Evolutionary conservation across 495 filamentous ascomycete species (phyloP).

Genomic region (Patellaria atrata): DNA sequence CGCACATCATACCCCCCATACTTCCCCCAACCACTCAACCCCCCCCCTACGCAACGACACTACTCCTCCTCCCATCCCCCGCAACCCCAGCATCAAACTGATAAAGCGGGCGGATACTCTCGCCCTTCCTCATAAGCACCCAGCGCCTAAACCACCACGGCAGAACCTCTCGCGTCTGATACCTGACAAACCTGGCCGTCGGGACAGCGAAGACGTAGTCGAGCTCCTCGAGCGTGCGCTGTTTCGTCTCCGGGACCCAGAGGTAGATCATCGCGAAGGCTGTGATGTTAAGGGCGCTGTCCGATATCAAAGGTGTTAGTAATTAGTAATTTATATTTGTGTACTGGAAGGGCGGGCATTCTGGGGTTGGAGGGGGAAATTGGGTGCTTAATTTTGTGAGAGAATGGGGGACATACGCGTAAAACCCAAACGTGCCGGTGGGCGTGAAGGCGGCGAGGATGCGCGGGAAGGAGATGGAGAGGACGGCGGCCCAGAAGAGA

Average conservation of each 20-base stretch:
- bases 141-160: conserved; percentile 21
- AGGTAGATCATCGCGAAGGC: conserved; percentile 55
- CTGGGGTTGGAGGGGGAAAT: too few relatives aligned
- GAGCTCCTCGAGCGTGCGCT: conserved; percentile 59
- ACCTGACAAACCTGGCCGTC: conserved; percentile 24
- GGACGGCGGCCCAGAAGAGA: conserved; percentile 49
- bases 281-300: conserved; percentile 45
- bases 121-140: conserved; percentile 6
- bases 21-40: too few relatives aligned
- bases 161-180: conserved; percentile 22
- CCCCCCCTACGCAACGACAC: too few relatives aligned
- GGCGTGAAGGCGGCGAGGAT: conserved; percentile 31
- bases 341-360: too few relatives aligned
- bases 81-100: too few relatives aligned
- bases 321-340: too few relatives aligned
- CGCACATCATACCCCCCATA: too few relatives aligned
- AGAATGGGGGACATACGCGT: too few relatives aligned
- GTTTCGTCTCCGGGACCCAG: conserved; percentile 53
- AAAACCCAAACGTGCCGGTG: conserved; percentile 30
- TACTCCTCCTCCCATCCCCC: too few relatives aligned
- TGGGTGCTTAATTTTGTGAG: too few relatives aligned
- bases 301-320: too few relatives aligned
- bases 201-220: conserved; percentile 54
- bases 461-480: conserved; percentile 51
- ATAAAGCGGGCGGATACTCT: conserved; percentile 12